A percentile compares a stretch with the other conserved stretches of the same genome.
Evolutionary conservation across 2,329 filamentous ascomycete species (phyloP).

Genomic region (Endocalyx cinctus): DNA sequence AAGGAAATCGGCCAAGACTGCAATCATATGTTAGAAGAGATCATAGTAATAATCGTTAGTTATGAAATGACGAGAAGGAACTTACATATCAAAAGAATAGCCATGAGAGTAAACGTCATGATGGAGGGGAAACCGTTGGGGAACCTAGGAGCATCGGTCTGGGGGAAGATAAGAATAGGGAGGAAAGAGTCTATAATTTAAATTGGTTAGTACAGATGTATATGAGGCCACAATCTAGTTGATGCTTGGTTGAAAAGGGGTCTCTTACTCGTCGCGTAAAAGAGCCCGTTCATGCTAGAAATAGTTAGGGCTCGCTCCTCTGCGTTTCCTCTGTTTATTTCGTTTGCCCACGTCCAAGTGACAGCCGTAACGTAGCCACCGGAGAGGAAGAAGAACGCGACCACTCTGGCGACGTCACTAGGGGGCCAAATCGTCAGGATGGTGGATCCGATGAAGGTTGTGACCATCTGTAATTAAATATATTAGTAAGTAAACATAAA

Average conservation of each 20-base stretch:
- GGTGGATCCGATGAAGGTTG: constrained; percentile 3
- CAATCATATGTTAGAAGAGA: too few species aligned
- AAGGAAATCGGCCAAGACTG: constrained; percentile 7
- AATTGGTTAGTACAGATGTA: not conserved
- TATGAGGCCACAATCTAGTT: too few species aligned
- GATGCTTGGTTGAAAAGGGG: too few species aligned
- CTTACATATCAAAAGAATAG: constrained; percentile 4
- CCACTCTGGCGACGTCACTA: constrained; percentile 3
- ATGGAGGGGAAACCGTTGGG: constrained; percentile 12
- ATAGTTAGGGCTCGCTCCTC: constrained; percentile 28
- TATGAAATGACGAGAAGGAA: too few species aligned
- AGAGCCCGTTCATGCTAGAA: constrained; percentile 28
- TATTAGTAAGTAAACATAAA: too few species aligned
- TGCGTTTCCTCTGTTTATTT: constrained; percentile 26
- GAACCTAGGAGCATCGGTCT: constrained; percentile 27
- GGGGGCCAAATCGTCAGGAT: constrained; percentile 8
- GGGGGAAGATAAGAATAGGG: constrained; percentile 29
- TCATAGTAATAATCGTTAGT: too few species aligned
- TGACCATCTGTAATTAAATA: too few species aligned
- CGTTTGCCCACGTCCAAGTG: constrained; percentile 28
- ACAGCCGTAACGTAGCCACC: constrained; percentile 20
- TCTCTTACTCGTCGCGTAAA: constrained; percentile 20
- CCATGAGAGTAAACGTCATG: constrained; percentile 4
- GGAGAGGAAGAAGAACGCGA: constrained; percentile 1
- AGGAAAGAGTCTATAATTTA: constrained; percentile 18